These are phyloP conservation scores for Nakaseomyces nivariensis DNA, from an alignment of 1,139 yeast species.

Conservation along the genomic window DNA sequence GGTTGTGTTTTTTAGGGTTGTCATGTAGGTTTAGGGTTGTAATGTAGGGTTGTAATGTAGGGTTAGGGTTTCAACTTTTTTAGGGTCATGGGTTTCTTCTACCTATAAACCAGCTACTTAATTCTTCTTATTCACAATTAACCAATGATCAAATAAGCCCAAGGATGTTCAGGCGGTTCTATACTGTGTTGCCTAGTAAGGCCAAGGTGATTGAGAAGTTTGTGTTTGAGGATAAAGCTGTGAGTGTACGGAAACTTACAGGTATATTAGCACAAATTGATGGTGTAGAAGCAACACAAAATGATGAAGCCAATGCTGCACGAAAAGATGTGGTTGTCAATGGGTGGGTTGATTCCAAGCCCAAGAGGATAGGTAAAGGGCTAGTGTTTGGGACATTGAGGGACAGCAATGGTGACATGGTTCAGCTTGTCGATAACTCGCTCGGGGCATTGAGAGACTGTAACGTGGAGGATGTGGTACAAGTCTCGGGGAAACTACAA, in stretches of 20 bases:
- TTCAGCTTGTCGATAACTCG: slow-evolving; percentile 50
- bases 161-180: not conserved
- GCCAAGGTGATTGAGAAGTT: not conserved
- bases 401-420: slow-evolving; percentile 55
- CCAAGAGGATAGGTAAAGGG: slow-evolving; percentile 49
- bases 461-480: slow-evolving; percentile 68
- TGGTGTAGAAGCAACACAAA: no score
- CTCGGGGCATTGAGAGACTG: slow-evolving; percentile 35
- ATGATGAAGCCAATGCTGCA: no score
- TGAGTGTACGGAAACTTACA: not conserved
- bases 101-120: no score
- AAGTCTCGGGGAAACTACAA: slow-evolving; percentile 46
- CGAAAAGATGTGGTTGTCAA: slow-evolving; percentile 35
- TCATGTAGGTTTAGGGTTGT: not conserved
- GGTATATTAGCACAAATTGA: no score
- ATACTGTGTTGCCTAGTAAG: not conserved
- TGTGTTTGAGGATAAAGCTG: not conserved
- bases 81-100: no score
- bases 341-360: slow-evolving; percentile 78
- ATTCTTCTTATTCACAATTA: no score
- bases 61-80: not conserved
- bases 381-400: slow-evolving; percentile 63
- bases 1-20: not conserved
- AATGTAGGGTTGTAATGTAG: not conserved
- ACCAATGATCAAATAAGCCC: no score